These are phyloP conservation scores for Globisporangium takayamanum DNA, from an alignment of 352 stramenopile species.

Conservation along the genomic window DNA sequence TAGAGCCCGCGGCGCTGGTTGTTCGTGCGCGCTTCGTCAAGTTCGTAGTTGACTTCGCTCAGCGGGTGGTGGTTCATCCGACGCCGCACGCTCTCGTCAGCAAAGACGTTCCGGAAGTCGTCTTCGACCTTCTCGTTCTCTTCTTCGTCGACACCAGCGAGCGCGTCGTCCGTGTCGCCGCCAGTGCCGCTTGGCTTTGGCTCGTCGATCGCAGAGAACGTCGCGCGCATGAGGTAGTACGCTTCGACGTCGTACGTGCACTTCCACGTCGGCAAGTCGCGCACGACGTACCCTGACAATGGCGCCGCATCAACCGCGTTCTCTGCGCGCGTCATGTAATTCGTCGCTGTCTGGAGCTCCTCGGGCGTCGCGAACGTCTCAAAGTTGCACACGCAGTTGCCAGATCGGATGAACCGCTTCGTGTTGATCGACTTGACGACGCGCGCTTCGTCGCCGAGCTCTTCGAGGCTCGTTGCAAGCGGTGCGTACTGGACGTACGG, in stretches of 20 bases:
- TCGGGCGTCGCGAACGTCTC: constrained; percentile 71
- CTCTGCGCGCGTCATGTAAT: constrained; percentile 20
- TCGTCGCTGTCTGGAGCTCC: constrained; percentile 45
- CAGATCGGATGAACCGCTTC: constrained; percentile 76
- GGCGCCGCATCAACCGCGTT: constrained; percentile 30
- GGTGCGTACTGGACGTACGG: constrained; percentile 82
- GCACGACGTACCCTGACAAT: constrained; percentile 74
- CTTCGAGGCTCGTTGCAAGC: constrained; percentile 71
- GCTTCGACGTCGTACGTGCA: constrained; percentile 86
- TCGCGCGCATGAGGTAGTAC: constrained; percentile 83
- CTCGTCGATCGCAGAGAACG: constrained; percentile 65
- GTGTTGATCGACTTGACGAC: constrained; percentile 63
- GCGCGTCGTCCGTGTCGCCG: constrained; percentile 8
- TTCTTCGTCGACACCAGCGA: constrained; percentile 44
- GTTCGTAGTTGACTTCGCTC: constrained; percentile 67
- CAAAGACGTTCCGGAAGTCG: constrained; percentile 77
- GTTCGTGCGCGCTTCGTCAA: constrained; percentile 69
- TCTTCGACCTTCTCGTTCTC: constrained; percentile 67
- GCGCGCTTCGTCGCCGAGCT: constrained; percentile 67
- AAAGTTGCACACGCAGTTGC: constrained; percentile 77
- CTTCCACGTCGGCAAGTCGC: constrained; percentile 81
- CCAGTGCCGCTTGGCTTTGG: constrained; percentile 15
- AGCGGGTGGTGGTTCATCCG: constrained; percentile 47
- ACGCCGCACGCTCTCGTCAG: constrained; percentile 34
- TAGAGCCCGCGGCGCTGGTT: constrained; percentile 76